phyloP scores from a whole-genome alignment of 768 basidiomycete genomes.

The Mycena galericulata region DNA sequence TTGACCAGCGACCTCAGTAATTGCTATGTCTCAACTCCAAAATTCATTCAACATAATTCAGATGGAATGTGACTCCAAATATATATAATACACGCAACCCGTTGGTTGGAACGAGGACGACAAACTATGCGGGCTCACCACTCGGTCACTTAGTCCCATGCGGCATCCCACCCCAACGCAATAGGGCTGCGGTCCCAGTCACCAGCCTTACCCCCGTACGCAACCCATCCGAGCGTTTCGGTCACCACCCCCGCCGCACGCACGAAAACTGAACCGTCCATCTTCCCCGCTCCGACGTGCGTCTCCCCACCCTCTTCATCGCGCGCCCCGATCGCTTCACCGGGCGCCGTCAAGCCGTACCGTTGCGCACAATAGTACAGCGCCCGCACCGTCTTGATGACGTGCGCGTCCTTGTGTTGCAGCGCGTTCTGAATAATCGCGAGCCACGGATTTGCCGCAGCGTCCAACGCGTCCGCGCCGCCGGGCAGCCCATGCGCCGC shows the following conservation, averaged over 20 bases:
- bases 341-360: slow-evolving; percentile 45
- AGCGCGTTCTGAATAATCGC: slow-evolving; percentile 47
- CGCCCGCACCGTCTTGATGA: slow-evolving; percentile 49
- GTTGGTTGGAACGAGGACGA: too few relatives aligned
- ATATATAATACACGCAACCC: too few relatives aligned
- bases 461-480: slow-evolving; percentile 39
- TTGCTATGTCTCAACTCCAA: too few relatives aligned
- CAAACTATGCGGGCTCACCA: too few relatives aligned
- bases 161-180: slow-evolving; percentile 59
- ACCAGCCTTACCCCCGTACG: slow-evolving; percentile 49
- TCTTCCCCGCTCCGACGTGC: slow-evolving; percentile 42
- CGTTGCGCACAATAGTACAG: slow-evolving; percentile 50
- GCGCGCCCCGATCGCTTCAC: slow-evolving; percentile 47
- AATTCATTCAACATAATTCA: too few relatives aligned
- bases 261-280: slow-evolving; percentile 59
- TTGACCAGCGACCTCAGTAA: too few relatives aligned
- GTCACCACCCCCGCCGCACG: slow-evolving; percentile 58
- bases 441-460: slow-evolving; percentile 51
- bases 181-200: slow-evolving; percentile 58
- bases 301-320: slow-evolving; percentile 46
- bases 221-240: slow-evolving; percentile 56
- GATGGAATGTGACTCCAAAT: too few relatives aligned
- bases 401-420: slow-evolving; percentile 56
- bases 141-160: too few relatives aligned
- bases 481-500: slow-evolving; percentile 27